phyloP scores from a whole-genome alignment of 495 filamentous ascomycete species.

The Penicillium cataractarum region DNA sequence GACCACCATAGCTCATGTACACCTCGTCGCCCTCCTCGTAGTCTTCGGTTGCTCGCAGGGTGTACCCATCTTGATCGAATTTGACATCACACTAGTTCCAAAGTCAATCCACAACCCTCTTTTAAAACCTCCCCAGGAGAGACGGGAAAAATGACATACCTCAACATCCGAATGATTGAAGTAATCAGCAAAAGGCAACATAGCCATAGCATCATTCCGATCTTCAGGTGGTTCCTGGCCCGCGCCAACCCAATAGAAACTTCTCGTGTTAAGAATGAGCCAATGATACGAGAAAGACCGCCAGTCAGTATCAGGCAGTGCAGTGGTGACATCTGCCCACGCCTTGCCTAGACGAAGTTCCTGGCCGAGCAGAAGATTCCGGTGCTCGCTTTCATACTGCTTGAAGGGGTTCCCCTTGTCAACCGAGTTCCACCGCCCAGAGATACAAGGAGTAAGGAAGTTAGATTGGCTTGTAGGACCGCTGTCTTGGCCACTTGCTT shows the following conservation, averaged over 20 bases:
- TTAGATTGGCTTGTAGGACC: constrained; percentile 4
- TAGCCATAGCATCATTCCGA: constrained; percentile 72
- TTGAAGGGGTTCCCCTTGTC: constrained; percentile 20
- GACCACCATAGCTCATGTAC: constrained; percentile 76
- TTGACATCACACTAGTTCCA: constrained; percentile 60
- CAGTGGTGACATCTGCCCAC: constrained; percentile 55
- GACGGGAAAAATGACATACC: constrained; percentile 30
- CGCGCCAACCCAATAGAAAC: constrained; percentile 71
- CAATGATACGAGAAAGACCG: constrained; percentile 69
- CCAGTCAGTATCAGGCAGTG: constrained; percentile 57
- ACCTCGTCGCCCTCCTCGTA: constrained; percentile 74
- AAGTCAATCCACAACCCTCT: not conserved
- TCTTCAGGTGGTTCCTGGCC: constrained; percentile 52
- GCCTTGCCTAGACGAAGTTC: constrained; percentile 63
- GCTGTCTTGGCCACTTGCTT: not conserved
- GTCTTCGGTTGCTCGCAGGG: constrained; percentile 55
- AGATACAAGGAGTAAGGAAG: constrained; percentile 48
- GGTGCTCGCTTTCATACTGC: constrained; percentile 42
- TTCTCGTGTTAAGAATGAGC: constrained; percentile 82
- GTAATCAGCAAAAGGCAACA: constrained; percentile 85
- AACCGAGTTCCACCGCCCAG: constrained; percentile 40
- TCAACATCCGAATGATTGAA: constrained; percentile 75
- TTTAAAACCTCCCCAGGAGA: not conserved
- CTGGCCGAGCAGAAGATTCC: constrained; percentile 64
- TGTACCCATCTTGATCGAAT: constrained; percentile 62